Evolutionary conservation across 1,284 basidiomycete genomes (phyloP).

Genomic region (Wolfiporia cocos): DNA sequence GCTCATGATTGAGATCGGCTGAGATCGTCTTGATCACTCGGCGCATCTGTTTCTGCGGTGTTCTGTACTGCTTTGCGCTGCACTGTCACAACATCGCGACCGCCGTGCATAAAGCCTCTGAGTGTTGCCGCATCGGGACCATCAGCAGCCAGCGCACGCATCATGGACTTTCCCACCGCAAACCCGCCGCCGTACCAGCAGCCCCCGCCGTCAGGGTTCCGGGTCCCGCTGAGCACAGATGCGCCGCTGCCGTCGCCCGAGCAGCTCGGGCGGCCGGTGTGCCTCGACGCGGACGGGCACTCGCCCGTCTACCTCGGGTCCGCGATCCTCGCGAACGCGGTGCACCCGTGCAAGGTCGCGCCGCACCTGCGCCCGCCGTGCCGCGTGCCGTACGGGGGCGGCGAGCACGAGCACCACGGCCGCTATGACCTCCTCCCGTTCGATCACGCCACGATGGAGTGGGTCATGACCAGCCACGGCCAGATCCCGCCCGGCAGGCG

Average conservation of each 20-base stretch:
- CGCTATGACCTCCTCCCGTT: slow-evolving; percentile 70
- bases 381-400: slow-evolving; percentile 58
- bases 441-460: slow-evolving; percentile 60
- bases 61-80: too few relatives aligned
- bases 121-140: too few relatives aligned
- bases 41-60: too few relatives aligned
- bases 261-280: slow-evolving; percentile 41
- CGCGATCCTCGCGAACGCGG: slow-evolving; percentile 55
- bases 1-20: too few relatives aligned
- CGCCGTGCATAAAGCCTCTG: too few relatives aligned
- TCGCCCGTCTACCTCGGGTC: slow-evolving; percentile 67
- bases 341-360: slow-evolving; percentile 77
- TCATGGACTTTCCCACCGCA: too few relatives aligned
- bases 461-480: slow-evolving; percentile 54
- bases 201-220: slow-evolving; percentile 53
- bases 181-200: slow-evolving; percentile 12
- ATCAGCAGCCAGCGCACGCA: too few relatives aligned
- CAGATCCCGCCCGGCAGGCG: slow-evolving; percentile 42
- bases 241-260: slow-evolving; percentile 39
- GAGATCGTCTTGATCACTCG: too few relatives aligned
- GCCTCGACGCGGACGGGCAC: slow-evolving; percentile 44
- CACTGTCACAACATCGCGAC: too few relatives aligned
- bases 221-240: slow-evolving; percentile 44
- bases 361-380: slow-evolving; percentile 46
- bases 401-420: slow-evolving; percentile 52